Evolutionary conservation across 192 early-diverging fungal genomes (phyloP).

Genomic region (Pilaira anomala): DNA sequence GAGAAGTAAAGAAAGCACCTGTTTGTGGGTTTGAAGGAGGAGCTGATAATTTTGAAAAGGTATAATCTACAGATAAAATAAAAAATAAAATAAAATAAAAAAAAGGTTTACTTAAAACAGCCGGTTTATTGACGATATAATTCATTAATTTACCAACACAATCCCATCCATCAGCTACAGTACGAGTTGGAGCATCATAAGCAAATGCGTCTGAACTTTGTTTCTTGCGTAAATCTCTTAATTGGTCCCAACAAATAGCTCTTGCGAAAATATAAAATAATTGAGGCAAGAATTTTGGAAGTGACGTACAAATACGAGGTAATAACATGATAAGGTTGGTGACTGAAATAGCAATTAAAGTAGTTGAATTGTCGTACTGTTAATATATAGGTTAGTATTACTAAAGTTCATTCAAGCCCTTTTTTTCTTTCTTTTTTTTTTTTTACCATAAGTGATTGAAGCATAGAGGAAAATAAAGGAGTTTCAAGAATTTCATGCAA

Average conservation of each 20-base stretch:
- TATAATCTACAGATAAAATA: constrained; percentile 27
- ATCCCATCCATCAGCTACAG: constrained; percentile 32
- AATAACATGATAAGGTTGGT: constrained; percentile 54
- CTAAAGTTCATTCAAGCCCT: too few species aligned
- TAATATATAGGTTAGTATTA: neutral
- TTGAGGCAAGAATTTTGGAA: constrained; percentile 43
- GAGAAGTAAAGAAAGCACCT: constrained; percentile 47
- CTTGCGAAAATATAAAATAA: constrained; percentile 51
- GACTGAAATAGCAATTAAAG: constrained; percentile 48
- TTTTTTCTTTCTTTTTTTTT: neutral
- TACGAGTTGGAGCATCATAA: constrained; percentile 14
- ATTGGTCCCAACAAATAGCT: constrained; percentile 50
- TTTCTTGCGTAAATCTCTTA: constrained; percentile 39
- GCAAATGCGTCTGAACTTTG: constrained; percentile 23
- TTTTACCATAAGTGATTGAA: constrained; percentile 50
- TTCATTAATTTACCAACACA: constrained; percentile 37
- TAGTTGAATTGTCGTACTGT: constrained; percentile 51
- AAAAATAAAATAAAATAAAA: neutral
- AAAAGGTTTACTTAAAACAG: neutral
- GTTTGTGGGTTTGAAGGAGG: constrained; percentile 52
- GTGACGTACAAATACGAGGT: constrained; percentile 45
- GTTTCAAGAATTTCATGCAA: constrained; percentile 52
- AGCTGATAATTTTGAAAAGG: constrained; percentile 39
- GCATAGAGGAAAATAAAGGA: constrained; percentile 46
- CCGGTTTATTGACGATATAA: neutral